Conservation (phyloP, 306 rosid genomes). For the Mimosa bimucronata region DNA sequence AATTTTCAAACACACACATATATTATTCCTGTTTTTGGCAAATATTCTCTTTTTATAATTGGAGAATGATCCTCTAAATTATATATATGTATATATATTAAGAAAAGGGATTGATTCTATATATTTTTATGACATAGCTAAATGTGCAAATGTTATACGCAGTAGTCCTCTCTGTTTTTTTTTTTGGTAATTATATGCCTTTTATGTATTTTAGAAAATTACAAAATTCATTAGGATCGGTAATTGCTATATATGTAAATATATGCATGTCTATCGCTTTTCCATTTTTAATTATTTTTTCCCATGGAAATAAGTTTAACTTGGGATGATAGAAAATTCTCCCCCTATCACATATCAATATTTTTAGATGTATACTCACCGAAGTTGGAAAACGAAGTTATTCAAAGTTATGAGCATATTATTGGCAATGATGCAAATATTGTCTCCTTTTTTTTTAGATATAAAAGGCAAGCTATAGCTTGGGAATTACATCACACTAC, state of each 20-base stretch:
- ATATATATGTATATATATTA: neutral
- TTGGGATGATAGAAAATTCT: neutral
- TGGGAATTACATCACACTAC: too few relatives aligned
- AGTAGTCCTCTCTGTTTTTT: neutral
- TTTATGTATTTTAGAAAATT: neutral
- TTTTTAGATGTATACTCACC: too few relatives aligned
- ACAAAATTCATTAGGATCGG: neutral
- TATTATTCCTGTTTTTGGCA: neutral
- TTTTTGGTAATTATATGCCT: neutral
- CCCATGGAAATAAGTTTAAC: neutral
- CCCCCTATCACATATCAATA: neutral
- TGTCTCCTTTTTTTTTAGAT: too few relatives aligned
- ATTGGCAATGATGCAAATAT: neutral
- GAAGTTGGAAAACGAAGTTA: neutral
- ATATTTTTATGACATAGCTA: neutral
- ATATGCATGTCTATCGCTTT: too few relatives aligned
- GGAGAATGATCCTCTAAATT: neutral
- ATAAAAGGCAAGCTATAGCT: too few relatives aligned
- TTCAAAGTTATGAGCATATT: neutral
- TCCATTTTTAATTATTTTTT: neutral
- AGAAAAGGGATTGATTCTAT: neutral
- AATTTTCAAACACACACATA: neutral
- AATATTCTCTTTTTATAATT: neutral
- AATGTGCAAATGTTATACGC: neutral
- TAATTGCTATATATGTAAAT: neutral